phyloP scores from a whole-genome alignment of 768 basidiomycete species.

The Pisolithus microcarpus region DNA sequence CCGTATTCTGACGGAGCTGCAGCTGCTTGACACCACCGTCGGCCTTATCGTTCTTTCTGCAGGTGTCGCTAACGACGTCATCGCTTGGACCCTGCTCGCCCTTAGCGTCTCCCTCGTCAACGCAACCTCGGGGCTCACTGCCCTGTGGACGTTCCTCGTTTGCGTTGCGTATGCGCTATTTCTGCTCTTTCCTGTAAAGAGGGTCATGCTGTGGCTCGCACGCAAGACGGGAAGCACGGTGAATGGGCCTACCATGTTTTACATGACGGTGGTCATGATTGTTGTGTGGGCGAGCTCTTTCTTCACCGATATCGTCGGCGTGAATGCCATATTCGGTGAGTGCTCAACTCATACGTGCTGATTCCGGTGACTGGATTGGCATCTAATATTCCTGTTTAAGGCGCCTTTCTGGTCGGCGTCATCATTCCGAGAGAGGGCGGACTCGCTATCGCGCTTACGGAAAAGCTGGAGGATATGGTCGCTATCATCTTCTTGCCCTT shows the following conservation, averaged over 20 bases:
- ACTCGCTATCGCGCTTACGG: conserved; percentile 76
- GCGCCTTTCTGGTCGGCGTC: conserved; percentile 75
- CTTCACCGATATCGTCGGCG: conserved; percentile 93
- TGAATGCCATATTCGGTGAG: conserved; percentile 83
- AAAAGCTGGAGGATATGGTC: conserved; percentile 94
- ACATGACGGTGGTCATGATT: conserved; percentile 82
- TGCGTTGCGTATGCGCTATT: conserved; percentile 78
- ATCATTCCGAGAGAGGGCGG: conserved; percentile 86
- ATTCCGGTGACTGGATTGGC: not conserved
- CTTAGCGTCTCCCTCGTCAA: conserved; percentile 90
- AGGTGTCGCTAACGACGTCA: conserved; percentile 85
- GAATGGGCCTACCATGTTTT: conserved; percentile 76
- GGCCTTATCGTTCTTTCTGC: conserved; percentile 90
- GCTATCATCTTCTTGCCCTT: conserved; percentile 84
- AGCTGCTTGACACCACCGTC: conserved; percentile 86
- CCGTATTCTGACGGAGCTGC: conserved; percentile 82
- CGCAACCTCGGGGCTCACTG: conserved; percentile 73
- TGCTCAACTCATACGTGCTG: not conserved
- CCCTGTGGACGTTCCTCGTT: conserved; percentile 75
- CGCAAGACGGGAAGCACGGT: conserved; percentile 71
- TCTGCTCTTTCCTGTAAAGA: conserved; percentile 61
- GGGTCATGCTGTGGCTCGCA: conserved; percentile 63
- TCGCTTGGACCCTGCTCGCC: conserved; percentile 86
- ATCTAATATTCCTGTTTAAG: conserved; percentile 24
- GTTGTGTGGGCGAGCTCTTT: conserved; percentile 82